Evolutionary conservation across 2,329 filamentous ascomycete species (phyloP).

Genomic region (Nigrograna mackinnonii): DNA sequence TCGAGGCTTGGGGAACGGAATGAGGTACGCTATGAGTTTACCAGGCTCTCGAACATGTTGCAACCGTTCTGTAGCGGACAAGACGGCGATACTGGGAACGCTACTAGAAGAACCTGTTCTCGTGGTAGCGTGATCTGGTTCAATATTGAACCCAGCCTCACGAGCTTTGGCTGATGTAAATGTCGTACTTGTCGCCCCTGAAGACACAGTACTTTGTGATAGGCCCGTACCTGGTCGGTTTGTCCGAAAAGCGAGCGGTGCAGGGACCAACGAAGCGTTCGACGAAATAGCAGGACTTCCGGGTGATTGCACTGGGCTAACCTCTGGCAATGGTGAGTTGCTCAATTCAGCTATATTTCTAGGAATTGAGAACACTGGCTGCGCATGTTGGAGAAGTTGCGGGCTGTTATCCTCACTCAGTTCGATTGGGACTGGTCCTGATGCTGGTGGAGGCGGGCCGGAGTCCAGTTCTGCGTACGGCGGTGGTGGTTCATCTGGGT

Average conservation of each 20-base stretch:
- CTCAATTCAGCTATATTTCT: background rate
- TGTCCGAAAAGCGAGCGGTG: conserved; percentile 12
- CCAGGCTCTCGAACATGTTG: conserved; percentile 47
- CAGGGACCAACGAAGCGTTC: conserved; percentile 8
- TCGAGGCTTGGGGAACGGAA: conserved; percentile 49
- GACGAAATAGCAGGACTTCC: conserved; percentile 4
- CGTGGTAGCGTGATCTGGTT: conserved; percentile 2
- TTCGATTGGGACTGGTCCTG: conserved; percentile 11
- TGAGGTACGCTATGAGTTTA: conserved; percentile 47
- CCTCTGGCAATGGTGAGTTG: conserved; percentile 1
- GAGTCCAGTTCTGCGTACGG: conserved; percentile 14
- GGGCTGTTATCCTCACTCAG: conserved; percentile 22
- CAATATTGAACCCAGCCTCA: conserved; percentile 22
- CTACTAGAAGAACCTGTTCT: conserved; percentile 6
- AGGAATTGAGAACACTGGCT: conserved; percentile 8
- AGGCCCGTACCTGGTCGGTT: conserved; percentile 5
- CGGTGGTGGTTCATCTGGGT: conserved; percentile 20
- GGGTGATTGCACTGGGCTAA: conserved; percentile 5
- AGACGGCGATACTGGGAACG: conserved; percentile 11
- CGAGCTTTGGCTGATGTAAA: conserved; percentile 21
- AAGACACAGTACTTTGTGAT: conserved; percentile 5
- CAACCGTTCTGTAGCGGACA: conserved; percentile 34
- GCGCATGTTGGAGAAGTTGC: conserved; percentile 9
- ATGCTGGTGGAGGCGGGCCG: background rate
- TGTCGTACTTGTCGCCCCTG: conserved; percentile 5